A percentile compares a stretch with the other conserved stretches of the same genome.
phyloP scores from a whole-genome alignment of 225 moss, liverwort and hornwort genomes.

The Marchantia paleacea region DNA sequence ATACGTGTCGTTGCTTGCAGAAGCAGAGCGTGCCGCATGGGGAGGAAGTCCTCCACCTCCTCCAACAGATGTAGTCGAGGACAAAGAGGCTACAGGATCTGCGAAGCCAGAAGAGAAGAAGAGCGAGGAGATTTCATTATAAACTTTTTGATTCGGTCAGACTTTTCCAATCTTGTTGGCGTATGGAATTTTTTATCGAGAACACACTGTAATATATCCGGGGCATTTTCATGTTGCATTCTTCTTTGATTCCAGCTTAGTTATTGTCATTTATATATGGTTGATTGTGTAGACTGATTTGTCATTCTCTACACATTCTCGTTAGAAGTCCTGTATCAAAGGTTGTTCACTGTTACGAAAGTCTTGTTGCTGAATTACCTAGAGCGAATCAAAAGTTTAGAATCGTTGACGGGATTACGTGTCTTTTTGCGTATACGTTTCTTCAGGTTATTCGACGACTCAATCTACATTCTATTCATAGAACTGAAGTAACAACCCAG shows the following conservation, averaged over 20 bases:
- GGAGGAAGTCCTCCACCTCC: constrained; percentile 61
- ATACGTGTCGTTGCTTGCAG: constrained; percentile 33
- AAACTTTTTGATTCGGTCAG: background rate
- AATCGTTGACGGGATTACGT: too few species aligned
- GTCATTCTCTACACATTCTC: too few species aligned
- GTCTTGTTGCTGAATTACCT: background rate
- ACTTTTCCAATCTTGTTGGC: background rate
- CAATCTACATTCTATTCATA: background rate
- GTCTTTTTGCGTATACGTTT: background rate
- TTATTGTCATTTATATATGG: background rate
- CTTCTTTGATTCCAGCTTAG: background rate
- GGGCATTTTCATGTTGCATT: background rate
- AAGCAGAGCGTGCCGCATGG: constrained; percentile 75
- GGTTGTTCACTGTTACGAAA: background rate
- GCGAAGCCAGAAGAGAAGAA: constrained; percentile 13
- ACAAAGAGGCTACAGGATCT: constrained; percentile 24
- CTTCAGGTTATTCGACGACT: background rate
- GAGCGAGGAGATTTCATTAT: background rate
- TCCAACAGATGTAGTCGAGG: constrained; percentile 47
- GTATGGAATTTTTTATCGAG: background rate
- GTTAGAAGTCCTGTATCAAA: background rate
- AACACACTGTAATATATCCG: background rate
- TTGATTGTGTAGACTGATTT: background rate
- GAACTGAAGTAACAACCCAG: background rate
- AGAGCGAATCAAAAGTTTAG: background rate